phyloP scores from a whole-genome alignment of 164 flowering plant genomes.

The Vitis rotundifolia region DNA sequence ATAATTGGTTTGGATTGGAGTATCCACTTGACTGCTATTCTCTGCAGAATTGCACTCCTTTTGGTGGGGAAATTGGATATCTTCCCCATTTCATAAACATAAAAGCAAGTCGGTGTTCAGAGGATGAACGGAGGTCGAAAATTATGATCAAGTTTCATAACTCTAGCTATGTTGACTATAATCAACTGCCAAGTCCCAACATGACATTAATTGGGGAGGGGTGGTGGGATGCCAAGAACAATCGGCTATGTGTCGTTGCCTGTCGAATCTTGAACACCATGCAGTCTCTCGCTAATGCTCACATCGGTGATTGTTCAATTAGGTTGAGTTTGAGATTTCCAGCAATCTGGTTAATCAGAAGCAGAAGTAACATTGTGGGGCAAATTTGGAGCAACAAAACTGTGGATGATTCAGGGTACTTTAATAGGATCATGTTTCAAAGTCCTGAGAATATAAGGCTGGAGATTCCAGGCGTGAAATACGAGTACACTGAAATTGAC shows the following conservation, averaged over 20 bases:
- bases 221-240: conserved; percentile 37
- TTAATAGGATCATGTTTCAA: conserved; percentile 26
- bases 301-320: conserved; percentile 45
- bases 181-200: conserved; percentile 21
- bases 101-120: conserved; percentile 30
- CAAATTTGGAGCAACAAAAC: conserved; percentile 43
- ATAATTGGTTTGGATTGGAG: conserved; percentile 26
- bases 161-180: conserved; percentile 1
- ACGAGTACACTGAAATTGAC: conserved; percentile 37
- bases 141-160: conserved; percentile 25
- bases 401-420: conserved; percentile 34
- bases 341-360: conserved; percentile 29
- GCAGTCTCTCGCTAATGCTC: conserved; percentile 24
- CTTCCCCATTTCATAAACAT: conserved; percentile 35
- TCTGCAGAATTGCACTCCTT: conserved; percentile 33
- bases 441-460: conserved; percentile 1
- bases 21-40: conserved; percentile 27
- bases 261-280: conserved; percentile 34
- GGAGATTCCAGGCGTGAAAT: conserved; percentile 25
- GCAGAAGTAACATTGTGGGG: conserved; percentile 32
- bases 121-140: conserved; percentile 15
- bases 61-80: conserved; percentile 19
- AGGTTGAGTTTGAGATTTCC: conserved; percentile 44
- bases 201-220: conserved; percentile 46
- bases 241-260: conserved; percentile 27